A percentile compares a stretch with the other conserved stretches of the same genome.
These are phyloP conservation scores for Nicotiana otophora DNA, from an alignment of 257 asterid species.

Conservation along the genomic window DNA sequence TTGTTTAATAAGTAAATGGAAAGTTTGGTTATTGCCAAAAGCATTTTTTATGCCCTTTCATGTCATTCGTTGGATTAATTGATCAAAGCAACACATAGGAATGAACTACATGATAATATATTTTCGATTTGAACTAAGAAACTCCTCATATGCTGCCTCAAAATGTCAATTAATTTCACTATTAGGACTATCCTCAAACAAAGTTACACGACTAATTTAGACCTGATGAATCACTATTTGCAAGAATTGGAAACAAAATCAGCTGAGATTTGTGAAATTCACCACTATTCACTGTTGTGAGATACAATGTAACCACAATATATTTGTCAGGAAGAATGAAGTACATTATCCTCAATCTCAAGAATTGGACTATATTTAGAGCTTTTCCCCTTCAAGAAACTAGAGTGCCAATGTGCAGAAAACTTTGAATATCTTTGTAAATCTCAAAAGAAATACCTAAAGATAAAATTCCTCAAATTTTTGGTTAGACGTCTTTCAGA, in stretches of 20 bases:
- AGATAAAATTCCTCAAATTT: background rate
- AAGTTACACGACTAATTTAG: background rate
- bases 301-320: background rate
- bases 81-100: background rate
- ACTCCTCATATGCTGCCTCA: background rate
- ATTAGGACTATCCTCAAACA: background rate
- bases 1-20: too few relatives aligned
- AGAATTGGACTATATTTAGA: background rate
- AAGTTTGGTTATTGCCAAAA: too few relatives aligned
- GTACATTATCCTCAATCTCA: background rate
- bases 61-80: background rate
- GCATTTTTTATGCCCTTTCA: background rate
- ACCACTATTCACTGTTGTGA: background rate
- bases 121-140: background rate
- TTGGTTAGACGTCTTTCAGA: background rate
- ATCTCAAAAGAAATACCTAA: background rate
- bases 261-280: background rate
- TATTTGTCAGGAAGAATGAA: background rate
- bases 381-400: conserved; percentile 38
- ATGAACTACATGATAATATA: background rate
- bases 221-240: background rate
- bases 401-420: conserved; percentile 47
- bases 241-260: background rate
- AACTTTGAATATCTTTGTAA: conserved; percentile 35
- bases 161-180: background rate